Evolutionary conservation across 1,284 basidiomycete genomes (phyloP).

Genomic region (Porodaedalea pini): DNA sequence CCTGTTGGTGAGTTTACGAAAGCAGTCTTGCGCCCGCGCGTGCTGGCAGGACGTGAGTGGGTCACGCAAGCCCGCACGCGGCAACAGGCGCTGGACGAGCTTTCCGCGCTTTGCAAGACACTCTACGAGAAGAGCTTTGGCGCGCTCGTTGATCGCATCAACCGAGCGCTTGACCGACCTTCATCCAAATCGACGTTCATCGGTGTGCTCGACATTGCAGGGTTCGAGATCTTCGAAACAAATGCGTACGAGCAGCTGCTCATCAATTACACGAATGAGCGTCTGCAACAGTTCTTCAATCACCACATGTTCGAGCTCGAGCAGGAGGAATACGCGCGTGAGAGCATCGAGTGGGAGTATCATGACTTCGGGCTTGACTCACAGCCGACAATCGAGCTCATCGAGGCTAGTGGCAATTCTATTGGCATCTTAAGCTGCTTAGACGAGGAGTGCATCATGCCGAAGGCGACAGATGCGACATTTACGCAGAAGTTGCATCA

Average conservation of each 20-base stretch:
- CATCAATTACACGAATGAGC: slow-evolving; percentile 99
- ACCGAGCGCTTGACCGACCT: slow-evolving; percentile 89
- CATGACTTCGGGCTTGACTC: slow-evolving; percentile 98
- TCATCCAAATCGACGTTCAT: slow-evolving; percentile 94
- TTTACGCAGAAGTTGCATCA: slow-evolving; percentile 91
- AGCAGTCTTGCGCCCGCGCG: slow-evolving; percentile 83
- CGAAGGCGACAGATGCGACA: slow-evolving; percentile 91
- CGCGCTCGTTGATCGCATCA: slow-evolving; percentile 91
- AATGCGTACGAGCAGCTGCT: slow-evolving; percentile 97
- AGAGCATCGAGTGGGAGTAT: slow-evolving; percentile 98
- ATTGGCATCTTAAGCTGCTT: slow-evolving; percentile 93
- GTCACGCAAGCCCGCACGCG: slow-evolving; percentile 90
- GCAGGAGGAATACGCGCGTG: slow-evolving; percentile 97
- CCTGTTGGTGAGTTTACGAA: slow-evolving; percentile 86
- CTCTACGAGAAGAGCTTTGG: slow-evolving; percentile 98
- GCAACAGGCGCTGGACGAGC: slow-evolving; percentile 92
- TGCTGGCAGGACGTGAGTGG: slow-evolving; percentile 96
- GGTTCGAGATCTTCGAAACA: slow-evolving; percentile 93
- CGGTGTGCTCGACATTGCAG: slow-evolving; percentile 98
- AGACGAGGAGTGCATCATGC: slow-evolving; percentile 99
- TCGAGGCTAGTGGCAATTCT: slow-evolving; percentile 71
- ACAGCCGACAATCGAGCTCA: slow-evolving; percentile 98
- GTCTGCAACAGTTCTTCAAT: slow-evolving; percentile 96
- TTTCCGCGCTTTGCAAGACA: slow-evolving; percentile 91
- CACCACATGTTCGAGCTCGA: slow-evolving; percentile 99